Base-by-base conservation (phyloP, 2,329 filamentous ascomycete genomes). In the Geoglossum cookeanum region DNA sequence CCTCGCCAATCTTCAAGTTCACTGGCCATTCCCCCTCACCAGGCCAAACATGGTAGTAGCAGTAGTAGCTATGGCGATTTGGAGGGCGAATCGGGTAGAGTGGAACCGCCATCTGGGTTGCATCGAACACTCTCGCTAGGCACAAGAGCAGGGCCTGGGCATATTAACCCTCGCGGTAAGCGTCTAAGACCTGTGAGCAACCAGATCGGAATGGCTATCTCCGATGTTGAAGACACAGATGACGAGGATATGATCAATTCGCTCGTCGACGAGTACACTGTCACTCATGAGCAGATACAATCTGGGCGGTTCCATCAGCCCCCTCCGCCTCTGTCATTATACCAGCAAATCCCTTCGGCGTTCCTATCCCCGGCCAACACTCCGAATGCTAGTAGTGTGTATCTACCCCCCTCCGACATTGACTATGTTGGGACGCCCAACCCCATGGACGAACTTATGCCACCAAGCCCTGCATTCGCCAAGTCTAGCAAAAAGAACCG, bases 401-500 rank as follows among this genome's bases (percentile, higher is more conserved):
- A 22, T 22, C 42, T 22, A 4, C n/a, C 3, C 9, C 42, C 17
- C 15, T 45, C 3, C 42, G 42, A 45, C 13, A 45, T n/a, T 9
- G 42, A 45, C n/a, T 4, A 9, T n/a, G 4, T 22, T 22, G 42
- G n/a, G 15, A 22, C 42, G 4, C 42, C 42, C n/a, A 78, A 78
- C 70, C 78, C 80, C 59, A 85, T 83, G 61, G 79, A 85, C 62
- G 72, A 74, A 64, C 73, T 87, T 60, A 76, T 87, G 61, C 75
- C 79, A 57, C 72, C 74, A 58, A 45, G n/a, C 42, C 42, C 42
- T 4, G 9, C 42, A 5, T 45, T 45, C n/a, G 42, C 42, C 42
- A 45, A 22, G 22, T 45, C 42, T 9, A 9, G 9, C n/a, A 45
- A 11, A 15, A 22, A 22, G 32, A 22, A 37, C 13, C 30, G 49